phyloP scores from a whole-genome alignment of 140 eudicot genomes.

The Cichorium intybus region DNA sequence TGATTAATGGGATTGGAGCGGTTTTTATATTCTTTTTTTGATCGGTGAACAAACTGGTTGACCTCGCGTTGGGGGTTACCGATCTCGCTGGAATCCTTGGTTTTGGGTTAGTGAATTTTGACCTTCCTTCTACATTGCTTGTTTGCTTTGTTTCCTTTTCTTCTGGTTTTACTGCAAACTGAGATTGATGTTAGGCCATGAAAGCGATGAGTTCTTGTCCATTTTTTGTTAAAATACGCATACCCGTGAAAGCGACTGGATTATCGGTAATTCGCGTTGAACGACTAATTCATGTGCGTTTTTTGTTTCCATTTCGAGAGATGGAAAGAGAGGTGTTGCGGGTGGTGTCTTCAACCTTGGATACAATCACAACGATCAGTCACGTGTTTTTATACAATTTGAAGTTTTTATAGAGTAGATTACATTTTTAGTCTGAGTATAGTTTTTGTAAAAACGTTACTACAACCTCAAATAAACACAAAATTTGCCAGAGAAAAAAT shows the following conservation, averaged over 20 bases:
- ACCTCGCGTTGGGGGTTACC: slow-evolving; percentile 46
- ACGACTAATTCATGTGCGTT: slow-evolving; percentile 46
- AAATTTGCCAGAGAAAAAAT: too few species aligned
- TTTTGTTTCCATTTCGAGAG: slow-evolving; percentile 72
- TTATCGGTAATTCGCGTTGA: slow-evolving; percentile 69
- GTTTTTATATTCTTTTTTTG: slow-evolving; percentile 57
- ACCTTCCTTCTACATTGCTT: slow-evolving; percentile 12
- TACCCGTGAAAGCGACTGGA: slow-evolving; percentile 74
- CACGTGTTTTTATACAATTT: background rate
- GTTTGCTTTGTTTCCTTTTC: slow-evolving; percentile 31
- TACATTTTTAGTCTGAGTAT: too few species aligned
- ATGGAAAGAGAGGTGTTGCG: slow-evolving; percentile 84
- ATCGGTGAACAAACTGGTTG: slow-evolving; percentile 31
- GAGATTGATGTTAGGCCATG: slow-evolving; percentile 5
- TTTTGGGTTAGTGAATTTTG: slow-evolving; percentile 41
- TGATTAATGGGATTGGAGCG: slow-evolving; percentile 37
- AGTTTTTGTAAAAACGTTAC: too few species aligned
- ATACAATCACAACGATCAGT: background rate
- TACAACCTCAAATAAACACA: too few species aligned
- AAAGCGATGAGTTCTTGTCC: too few species aligned
- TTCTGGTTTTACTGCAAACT: slow-evolving; percentile 69
- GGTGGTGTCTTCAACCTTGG: slow-evolving; percentile 84
- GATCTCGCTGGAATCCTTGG: slow-evolving; percentile 47
- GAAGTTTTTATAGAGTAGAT: too few species aligned
- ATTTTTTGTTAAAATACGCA: too few species aligned